Conservation (phyloP, 2,329 filamentous ascomycete species). For the Fusarium sp. region DNA sequence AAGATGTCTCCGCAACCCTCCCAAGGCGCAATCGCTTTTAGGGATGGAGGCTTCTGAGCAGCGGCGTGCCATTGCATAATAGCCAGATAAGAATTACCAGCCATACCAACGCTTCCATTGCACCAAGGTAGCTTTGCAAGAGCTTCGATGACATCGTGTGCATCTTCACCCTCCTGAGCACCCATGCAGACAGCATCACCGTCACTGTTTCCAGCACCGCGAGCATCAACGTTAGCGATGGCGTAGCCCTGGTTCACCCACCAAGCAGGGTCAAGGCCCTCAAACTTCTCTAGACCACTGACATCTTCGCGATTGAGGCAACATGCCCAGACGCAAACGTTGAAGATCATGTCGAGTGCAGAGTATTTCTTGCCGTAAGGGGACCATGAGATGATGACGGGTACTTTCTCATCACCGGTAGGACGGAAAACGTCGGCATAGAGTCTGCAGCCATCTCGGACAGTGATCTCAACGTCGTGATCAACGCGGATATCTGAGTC, state of each 20-base stretch:
- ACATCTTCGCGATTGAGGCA: conserved; percentile 20
- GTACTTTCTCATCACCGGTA: conserved; percentile 2
- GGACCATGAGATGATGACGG: conserved; percentile 38
- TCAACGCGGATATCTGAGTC: conserved; percentile 40
- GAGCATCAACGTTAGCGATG: conserved; percentile 11
- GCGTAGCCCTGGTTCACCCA: conserved; percentile 20
- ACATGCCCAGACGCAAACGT: conserved; percentile 33
- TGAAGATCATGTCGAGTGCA: conserved; percentile 35
- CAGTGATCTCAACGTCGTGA: conserved; percentile 38
- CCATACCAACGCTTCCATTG: conserved; percentile 49
- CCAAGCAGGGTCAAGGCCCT: conserved; percentile 19
- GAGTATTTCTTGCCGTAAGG: conserved; percentile 40
- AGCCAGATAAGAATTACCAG: conserved; percentile 47
- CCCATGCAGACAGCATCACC: conserved; percentile 28
- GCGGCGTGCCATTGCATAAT: conserved; percentile 41
- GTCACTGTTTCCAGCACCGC: conserved; percentile 7
- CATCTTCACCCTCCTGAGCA: conserved; percentile 39
- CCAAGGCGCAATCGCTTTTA: conserved; percentile 32
- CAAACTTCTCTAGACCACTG: conserved; percentile 26
- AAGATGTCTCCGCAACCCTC: conserved; percentile 28
- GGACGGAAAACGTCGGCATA: conserved; percentile 33
- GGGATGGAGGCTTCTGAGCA: conserved; percentile 27
- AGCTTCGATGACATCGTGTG: conserved; percentile 39
- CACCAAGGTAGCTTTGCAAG: conserved; percentile 48
- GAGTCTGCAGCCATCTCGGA: conserved; percentile 38